Base-by-base conservation (phyloP, 345 rosid species). In the Rhodamnia argentea region DNA sequence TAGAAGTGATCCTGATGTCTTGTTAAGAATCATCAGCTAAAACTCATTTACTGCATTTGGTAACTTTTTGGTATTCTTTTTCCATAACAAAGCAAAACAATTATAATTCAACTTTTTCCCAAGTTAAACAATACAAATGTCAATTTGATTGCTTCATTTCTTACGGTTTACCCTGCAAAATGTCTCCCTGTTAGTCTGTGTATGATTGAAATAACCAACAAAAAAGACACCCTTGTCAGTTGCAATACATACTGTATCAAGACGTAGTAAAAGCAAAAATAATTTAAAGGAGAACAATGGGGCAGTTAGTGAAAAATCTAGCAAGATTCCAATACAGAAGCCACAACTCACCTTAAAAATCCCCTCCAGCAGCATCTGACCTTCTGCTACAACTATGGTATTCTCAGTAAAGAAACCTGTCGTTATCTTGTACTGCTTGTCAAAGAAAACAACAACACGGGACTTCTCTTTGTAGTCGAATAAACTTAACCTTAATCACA, bases 321-420 rank as follows among this genome's bases (percentile, higher is more conserved):
- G 83, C 55, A 53, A 74, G 32, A n/a, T 13, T 24, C 40, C 42
- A 22, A 23, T 75, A 51, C 24, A 32, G 29, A 64, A 78, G 82
- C 47, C 13, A 54, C 58, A n/a, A 83, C 87, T 86, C 16, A 97
- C 99, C 99, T 94, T 93, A 88, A 94, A 96, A 88, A 95, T 90
- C 58, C 99, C 98, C 87, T 91, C 93, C 85, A 90, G 44, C 82
- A 92, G 93, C 98, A 97, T 94, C 91, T 93, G 92, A 23, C 98
- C 99, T 90, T 97, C 99, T 47, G 98, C 99, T 87, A 97, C 93
- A 57, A 97, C 93, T 86, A 97, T 93, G 75, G 99, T 97, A 88
- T 96, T 97, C 91, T 96, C 99, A 4, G 98, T 91, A 89, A 97
- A 91, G 87, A 95, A 95, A 23, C 99, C 99, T 84, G 98, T 94